These are phyloP conservation scores for Penicillium turbatum DNA, from an alignment of 495 filamentous ascomycete genomes.

Conservation along the genomic window DNA sequence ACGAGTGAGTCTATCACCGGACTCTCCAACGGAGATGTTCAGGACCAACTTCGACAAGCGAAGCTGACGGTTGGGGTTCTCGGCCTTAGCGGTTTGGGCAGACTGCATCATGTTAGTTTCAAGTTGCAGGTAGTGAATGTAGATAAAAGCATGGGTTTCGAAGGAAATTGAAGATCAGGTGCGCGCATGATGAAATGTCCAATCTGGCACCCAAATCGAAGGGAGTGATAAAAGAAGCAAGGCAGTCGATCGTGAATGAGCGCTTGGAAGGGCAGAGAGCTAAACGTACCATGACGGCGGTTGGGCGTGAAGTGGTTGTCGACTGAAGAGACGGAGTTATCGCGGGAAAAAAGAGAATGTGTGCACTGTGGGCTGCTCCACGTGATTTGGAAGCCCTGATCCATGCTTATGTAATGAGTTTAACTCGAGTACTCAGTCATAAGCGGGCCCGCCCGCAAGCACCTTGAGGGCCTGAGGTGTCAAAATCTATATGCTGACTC, in stretches of 20 bases:
- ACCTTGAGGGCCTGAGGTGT: not conserved
- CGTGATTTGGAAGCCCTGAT: constrained; percentile 17
- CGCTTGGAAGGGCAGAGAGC: not conserved
- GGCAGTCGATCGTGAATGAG: not conserved
- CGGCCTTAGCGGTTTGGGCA: constrained; percentile 70
- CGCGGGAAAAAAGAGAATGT: constrained; percentile 37
- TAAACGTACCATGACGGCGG: constrained; percentile 49
- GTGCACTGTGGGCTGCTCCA: constrained; percentile 39
- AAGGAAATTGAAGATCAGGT: constrained; percentile 2
- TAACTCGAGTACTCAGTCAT: not conserved
- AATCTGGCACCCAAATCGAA: not conserved
- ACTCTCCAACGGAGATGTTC: constrained; percentile 99
- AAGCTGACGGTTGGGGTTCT: constrained; percentile 99
- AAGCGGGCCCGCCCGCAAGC: too few relatives aligned
- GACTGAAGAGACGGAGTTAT: constrained; percentile 38
- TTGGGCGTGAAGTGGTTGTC: constrained; percentile 43
- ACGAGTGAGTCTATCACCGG: constrained; percentile 99
- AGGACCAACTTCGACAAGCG: constrained; percentile 99
- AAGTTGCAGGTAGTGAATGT: not conserved
- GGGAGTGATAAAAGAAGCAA: not conserved
- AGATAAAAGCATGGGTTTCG: not conserved
- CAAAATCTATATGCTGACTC: not conserved
- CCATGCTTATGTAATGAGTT: not conserved
- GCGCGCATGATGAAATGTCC: not conserved
- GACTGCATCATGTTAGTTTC: constrained; percentile 41